These are phyloP conservation scores for Stagonosporopsis cucurbitacearum DNA, from an alignment of 2,329 filamentous ascomycete genomes.

Conservation along the genomic window DNA sequence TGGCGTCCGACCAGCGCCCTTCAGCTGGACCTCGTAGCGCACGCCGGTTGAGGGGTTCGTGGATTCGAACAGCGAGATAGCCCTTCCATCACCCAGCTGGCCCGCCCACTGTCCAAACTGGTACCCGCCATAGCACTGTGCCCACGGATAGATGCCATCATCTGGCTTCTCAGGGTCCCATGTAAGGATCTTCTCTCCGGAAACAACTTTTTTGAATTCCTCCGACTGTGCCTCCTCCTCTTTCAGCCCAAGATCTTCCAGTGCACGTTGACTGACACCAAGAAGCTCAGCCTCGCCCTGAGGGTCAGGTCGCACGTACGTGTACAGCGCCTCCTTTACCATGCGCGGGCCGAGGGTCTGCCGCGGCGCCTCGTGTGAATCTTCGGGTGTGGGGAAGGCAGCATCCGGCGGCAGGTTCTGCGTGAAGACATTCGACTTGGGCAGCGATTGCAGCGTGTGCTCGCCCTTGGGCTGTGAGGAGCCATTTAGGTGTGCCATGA, in stretches of 20 bases:
- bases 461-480: slow-evolving; percentile 30
- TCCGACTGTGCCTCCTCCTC: slow-evolving; percentile 71
- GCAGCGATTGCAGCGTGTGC: slow-evolving; percentile 59
- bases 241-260: slow-evolving; percentile 80
- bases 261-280: slow-evolving; percentile 76
- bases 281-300: slow-evolving; percentile 78
- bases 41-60: slow-evolving; percentile 74
- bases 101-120: slow-evolving; percentile 84
- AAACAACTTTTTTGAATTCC: slow-evolving; percentile 77
- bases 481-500: slow-evolving; percentile 53
- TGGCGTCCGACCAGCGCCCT: slow-evolving; percentile 90
- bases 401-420: slow-evolving; percentile 75
- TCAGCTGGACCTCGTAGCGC: slow-evolving; percentile 90
- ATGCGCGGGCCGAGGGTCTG: slow-evolving; percentile 78
- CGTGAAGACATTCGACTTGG: slow-evolving; percentile 71
- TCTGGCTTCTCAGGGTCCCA: slow-evolving; percentile 67
- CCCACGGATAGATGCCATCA: slow-evolving; percentile 87
- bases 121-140: slow-evolving; percentile 92
- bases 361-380: slow-evolving; percentile 81
- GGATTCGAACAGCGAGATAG: slow-evolving; percentile 91
- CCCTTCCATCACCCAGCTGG: slow-evolving; percentile 91
- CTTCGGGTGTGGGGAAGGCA: slow-evolving; percentile 77
- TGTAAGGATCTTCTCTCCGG: slow-evolving; percentile 83
- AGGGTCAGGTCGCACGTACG: slow-evolving; percentile 83
- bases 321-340: slow-evolving; percentile 85